A percentile compares a stretch with the other conserved stretches of the same genome.
Conservation (phyloP, 163 green algal species). For the Chlamydomonas reinhardtii region DNA sequence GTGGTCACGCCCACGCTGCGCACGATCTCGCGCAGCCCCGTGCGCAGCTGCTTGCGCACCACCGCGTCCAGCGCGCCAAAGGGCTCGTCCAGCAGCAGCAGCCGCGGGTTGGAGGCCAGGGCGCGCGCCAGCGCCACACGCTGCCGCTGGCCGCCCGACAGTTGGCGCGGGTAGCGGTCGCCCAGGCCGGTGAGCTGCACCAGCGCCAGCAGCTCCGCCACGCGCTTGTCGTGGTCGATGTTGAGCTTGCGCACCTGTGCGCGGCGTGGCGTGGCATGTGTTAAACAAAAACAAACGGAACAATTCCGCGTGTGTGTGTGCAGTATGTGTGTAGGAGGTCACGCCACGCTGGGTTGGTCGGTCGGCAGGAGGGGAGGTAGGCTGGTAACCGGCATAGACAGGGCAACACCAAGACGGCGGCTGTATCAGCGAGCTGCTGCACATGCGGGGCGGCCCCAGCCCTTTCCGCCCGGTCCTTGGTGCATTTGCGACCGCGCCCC, state of each 20-base stretch:
- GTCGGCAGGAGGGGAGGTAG: no score
- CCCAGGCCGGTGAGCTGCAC: slow-evolving; percentile 75
- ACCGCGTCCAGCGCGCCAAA: slow-evolving; percentile 91
- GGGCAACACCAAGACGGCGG: no score
- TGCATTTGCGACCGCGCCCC: no score
- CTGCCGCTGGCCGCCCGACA: slow-evolving; percentile 89
- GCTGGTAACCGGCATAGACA: no score
- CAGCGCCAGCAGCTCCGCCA: slow-evolving; percentile 84
- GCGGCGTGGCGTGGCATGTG: no score
- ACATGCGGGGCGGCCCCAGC: no score
- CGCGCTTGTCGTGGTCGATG: slow-evolving; percentile 79
- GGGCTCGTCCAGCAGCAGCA: slow-evolving; percentile 91
- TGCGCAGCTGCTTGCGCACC: slow-evolving; percentile 79
- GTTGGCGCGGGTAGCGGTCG: slow-evolving; percentile 77
- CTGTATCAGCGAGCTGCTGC: no score
- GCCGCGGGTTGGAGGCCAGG: slow-evolving; percentile 79
- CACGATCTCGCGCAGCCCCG: slow-evolving; percentile 82
- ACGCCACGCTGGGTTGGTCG: no score
- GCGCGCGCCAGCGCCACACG: slow-evolving; percentile 87
- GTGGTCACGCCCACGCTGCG: slow-evolving; percentile 80
- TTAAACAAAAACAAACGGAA: no score
- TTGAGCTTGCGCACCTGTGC: slow-evolving; percentile 72
- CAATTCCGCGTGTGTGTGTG: no score
- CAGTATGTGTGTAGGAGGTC: no score
- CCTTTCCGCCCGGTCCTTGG: no score